A percentile compares a stretch with the other conserved stretches of the same genome.
Evolutionary conservation across 129 eudicot species (phyloP).

Genomic region (Oenanthe sinensis): DNA sequence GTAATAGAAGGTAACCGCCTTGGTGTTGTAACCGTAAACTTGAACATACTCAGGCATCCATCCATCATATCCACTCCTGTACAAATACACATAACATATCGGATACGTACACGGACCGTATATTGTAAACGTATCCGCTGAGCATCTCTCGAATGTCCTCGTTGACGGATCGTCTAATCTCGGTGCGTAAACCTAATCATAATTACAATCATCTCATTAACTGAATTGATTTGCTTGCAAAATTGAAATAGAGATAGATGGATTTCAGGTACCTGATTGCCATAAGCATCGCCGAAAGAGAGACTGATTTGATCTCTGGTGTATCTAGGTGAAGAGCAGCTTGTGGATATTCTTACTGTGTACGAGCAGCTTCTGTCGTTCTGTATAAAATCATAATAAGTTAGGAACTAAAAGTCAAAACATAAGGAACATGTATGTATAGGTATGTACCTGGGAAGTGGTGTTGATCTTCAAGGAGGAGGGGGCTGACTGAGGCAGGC

Average conservation of each 20-base stretch:
- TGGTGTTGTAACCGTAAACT: slow-evolving; percentile 37
- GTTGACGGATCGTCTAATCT: slow-evolving; percentile 57
- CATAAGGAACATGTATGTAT: neutral
- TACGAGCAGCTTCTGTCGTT: slow-evolving; percentile 31
- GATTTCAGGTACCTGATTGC: slow-evolving; percentile 48
- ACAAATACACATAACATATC: slow-evolving; percentile 60
- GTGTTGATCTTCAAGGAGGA: slow-evolving; percentile 46
- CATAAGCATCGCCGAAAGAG: slow-evolving; percentile 80
- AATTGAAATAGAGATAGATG: too few relatives aligned
- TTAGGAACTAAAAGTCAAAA: neutral
- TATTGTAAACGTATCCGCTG: slow-evolving; percentile 48
- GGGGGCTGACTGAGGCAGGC: slow-evolving; percentile 28
- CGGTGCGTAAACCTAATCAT: slow-evolving; percentile 58
- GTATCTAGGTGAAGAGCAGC: slow-evolving; percentile 58
- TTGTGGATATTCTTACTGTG: slow-evolving; percentile 55
- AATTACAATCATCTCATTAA: neutral
- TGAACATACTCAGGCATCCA: slow-evolving; percentile 66
- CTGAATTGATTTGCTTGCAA: neutral
- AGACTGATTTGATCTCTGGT: slow-evolving; percentile 71
- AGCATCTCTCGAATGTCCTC: slow-evolving; percentile 66
- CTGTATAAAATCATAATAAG: neutral
- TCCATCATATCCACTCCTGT: slow-evolving; percentile 69
- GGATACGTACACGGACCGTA: slow-evolving; percentile 60
- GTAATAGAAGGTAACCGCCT: slow-evolving; percentile 49
- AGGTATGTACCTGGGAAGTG: slow-evolving; percentile 13